These are phyloP conservation scores for Macrolepiota dolichaula DNA, from an alignment of 768 basidiomycete genomes.

Conservation along the genomic window DNA sequence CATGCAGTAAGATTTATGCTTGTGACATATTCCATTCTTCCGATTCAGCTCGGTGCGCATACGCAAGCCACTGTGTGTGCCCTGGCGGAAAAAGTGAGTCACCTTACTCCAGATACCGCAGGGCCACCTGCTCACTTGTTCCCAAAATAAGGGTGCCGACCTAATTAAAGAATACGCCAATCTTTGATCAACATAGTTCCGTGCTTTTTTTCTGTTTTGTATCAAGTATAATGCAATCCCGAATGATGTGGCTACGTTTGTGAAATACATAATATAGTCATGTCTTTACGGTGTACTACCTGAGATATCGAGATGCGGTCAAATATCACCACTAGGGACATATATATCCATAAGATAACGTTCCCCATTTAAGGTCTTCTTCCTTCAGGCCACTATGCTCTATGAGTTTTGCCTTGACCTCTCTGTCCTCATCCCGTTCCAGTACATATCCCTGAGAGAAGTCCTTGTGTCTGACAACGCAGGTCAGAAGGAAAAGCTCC, in stretches of 20 bases:
- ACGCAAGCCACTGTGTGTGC: constrained; percentile 16
- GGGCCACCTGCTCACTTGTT: not conserved
- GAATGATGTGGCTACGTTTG: no score
- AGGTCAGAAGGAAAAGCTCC: not conserved
- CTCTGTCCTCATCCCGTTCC: no score
- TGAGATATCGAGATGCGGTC: no score
- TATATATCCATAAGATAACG: no score
- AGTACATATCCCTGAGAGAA: not conserved
- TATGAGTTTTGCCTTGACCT: no score
- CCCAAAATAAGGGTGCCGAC: not conserved
- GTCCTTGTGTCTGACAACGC: not conserved
- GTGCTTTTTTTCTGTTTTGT: not conserved
- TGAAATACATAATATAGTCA: no score
- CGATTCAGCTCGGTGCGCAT: constrained; percentile 15
- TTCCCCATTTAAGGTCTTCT: no score
- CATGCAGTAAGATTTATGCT: no score
- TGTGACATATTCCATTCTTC: constrained; percentile 18
- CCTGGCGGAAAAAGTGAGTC: constrained; percentile 19
- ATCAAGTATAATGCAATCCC: no score
- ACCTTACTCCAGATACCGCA: not conserved
- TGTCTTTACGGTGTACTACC: no score
- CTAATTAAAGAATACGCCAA: not conserved
- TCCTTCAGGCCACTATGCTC: no score
- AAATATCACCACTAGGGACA: no score
- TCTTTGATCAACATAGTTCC: not conserved